phyloP scores from a whole-genome alignment of 2,329 filamentous ascomycete species.

The Exophiala viscosa region DNA sequence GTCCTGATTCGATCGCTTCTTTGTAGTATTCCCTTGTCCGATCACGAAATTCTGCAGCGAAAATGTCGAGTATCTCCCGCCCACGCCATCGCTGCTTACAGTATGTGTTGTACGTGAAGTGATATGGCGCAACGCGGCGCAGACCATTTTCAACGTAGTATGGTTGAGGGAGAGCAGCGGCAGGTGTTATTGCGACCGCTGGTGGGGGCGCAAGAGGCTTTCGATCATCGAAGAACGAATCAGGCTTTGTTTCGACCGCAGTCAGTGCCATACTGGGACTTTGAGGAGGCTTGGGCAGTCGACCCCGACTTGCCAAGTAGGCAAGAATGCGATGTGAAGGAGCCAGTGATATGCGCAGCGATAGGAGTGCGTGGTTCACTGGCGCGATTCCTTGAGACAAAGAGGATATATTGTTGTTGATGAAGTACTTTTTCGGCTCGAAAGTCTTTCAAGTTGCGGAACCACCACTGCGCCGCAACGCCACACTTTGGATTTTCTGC shows the following conservation, averaged over 20 bases:
- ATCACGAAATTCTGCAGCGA: conserved; percentile 87
- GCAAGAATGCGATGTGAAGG: conserved; percentile 39
- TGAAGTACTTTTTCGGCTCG: no score
- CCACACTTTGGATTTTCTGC: no score
- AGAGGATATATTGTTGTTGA: no score
- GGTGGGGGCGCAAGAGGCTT: conserved; percentile 22
- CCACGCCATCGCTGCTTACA: conserved; percentile 93
- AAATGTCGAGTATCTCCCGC: conserved; percentile 77
- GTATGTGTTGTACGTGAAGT: conserved; percentile 91
- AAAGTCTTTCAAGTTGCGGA: no score
- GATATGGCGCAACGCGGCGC: conserved; percentile 78
- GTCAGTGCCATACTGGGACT: conserved; percentile 37
- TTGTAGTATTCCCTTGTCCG: conserved; percentile 78
- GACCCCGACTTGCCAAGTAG: conserved; percentile 38
- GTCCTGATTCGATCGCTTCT: conserved; percentile 73
- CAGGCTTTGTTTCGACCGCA: conserved; percentile 23
- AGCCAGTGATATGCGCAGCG: conserved; percentile 14
- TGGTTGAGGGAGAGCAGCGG: conserved; percentile 58
- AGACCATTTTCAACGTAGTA: conserved; percentile 83
- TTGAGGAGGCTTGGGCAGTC: conserved; percentile 22
- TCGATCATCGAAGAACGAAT: conserved; percentile 17
- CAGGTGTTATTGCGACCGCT: conserved; percentile 25
- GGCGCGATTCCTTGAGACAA: not conserved
- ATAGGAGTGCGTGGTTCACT: not conserved
- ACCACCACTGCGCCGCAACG: no score